Evolutionary conservation across 2,329 filamentous ascomycete genomes (phyloP).

Genomic region (Aspergillus candidus): DNA sequence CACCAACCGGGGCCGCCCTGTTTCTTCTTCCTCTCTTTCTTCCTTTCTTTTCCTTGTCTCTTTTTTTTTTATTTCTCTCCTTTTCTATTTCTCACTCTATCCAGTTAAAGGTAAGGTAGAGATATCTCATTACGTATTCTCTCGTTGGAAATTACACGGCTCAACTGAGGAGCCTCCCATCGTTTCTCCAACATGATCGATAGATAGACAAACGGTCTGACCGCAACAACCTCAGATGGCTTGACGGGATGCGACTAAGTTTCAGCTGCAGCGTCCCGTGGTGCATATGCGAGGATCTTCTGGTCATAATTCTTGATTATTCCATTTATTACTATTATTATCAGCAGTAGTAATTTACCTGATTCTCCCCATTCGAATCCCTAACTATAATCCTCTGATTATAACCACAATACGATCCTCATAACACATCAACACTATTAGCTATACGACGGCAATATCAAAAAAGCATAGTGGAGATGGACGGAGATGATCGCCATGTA

Average conservation of each 20-base stretch:
- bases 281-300: slow-evolving; percentile 18
- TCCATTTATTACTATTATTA: not conserved
- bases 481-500: too few relatives aligned
- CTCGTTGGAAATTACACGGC: too few relatives aligned
- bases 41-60: not conserved
- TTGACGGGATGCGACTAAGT: slow-evolving; percentile 6
- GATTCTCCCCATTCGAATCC: too few relatives aligned
- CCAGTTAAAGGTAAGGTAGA: not conserved
- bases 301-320: not conserved
- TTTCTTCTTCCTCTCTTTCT: not conserved
- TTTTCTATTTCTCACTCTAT: slow-evolving; percentile 5
- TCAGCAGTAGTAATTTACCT: not conserved
- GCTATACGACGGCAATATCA: too few relatives aligned
- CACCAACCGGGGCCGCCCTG: slow-evolving; percentile 3
- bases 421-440: too few relatives aligned
- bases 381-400: too few relatives aligned
- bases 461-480: not conserved
- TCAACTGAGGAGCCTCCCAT: too few relatives aligned
- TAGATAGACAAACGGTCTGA: not conserved
- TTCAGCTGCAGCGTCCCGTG: slow-evolving; percentile 22
- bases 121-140: too few relatives aligned
- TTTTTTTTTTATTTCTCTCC: not conserved
- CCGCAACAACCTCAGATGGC: slow-evolving; percentile 2
- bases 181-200: too few relatives aligned
- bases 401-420: too few relatives aligned